Base-by-base conservation (phyloP, 108 stramenopile species). In the Nitzschia sp. region DNA sequence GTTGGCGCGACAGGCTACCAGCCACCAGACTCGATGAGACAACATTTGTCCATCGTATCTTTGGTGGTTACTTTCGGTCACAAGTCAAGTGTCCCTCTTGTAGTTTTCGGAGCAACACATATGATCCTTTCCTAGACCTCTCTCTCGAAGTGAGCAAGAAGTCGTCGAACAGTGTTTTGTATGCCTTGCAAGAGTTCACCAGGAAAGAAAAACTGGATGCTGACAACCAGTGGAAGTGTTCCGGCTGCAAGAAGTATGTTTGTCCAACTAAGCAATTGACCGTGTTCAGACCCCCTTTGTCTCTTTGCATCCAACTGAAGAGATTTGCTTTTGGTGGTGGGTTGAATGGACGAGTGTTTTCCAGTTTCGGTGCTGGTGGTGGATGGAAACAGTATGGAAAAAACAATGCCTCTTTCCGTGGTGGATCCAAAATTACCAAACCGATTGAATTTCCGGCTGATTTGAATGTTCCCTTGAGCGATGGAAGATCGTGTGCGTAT, bases 41-140 rank as follows among this genome's bases (percentile, higher is more conserved):
- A 7, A 92, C 94, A 0, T 82, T 93, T 53, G 74, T 98, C 25
- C 90, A 95, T 68, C 56, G 95, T 17, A 85, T 96, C 8, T 99
- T 98, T 79, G 97, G 96, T 10, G 97, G 97, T 2, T 95, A 96
- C 69, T 76, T 95, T 53, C 81, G 94, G 22, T 83, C 82, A 52
- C 88, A 94, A 75, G 78, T 99, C 38, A 62, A 66, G 67, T 99
- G 98, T 77, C 79, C 77, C 3, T 68, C 77, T 44, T 98, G 97
- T 70, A 81, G 80, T 8, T 88, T 92, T 66, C 65, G 75, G 34
- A 92, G 92, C 70, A 90, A 95, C 65, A 97, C 96, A 3, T 95
- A 91, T 69, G 96, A 98, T 79, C 90, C 89, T n/a, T 97, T 95
- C 77, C 69, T 97, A 44, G 97, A 99, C 69, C 81, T 99, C 24